Evolutionary conservation across 2,329 filamentous ascomycete genomes (phyloP).

Genomic region (Neopestalotiopsis clavispora): DNA sequence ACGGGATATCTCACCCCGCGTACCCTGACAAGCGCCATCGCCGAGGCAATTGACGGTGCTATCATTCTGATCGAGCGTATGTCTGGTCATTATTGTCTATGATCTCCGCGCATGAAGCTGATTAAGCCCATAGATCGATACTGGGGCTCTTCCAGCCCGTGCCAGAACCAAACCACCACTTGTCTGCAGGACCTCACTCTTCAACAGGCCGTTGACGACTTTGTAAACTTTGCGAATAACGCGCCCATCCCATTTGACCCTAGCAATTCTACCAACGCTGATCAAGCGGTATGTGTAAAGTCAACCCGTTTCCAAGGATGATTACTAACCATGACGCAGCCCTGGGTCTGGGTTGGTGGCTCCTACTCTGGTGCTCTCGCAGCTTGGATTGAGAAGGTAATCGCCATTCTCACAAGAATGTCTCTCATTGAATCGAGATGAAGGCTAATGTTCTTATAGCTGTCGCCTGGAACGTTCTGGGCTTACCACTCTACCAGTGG

Average conservation of each 20-base stretch:
- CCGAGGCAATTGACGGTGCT: slow-evolving; percentile 57
- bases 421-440: not conserved
- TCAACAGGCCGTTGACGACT: slow-evolving; percentile 57
- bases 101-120: not conserved
- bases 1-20: slow-evolving; percentile 54
- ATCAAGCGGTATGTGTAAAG: slow-evolving; percentile 42
- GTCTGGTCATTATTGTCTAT: slow-evolving; percentile 14
- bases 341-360: slow-evolving; percentile 62
- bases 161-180: slow-evolving; percentile 51
- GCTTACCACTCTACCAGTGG: slow-evolving; percentile 63
- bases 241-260: slow-evolving; percentile 58
- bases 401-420: not conserved
- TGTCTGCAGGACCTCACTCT: slow-evolving; percentile 60
- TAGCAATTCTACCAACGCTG: slow-evolving; percentile 51
- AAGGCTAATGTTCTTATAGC: slow-evolving; percentile 8
- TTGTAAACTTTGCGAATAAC: slow-evolving; percentile 58
- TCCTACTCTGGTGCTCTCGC: slow-evolving; percentile 62
- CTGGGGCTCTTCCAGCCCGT: slow-evolving; percentile 63
- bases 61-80: slow-evolving; percentile 59
- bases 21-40: slow-evolving; percentile 54
- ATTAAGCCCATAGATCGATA: slow-evolving; percentile 50
- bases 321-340: slow-evolving; percentile 34
- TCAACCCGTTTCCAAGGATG: not conserved
- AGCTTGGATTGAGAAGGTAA: slow-evolving; percentile 56
- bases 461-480: slow-evolving; percentile 62